Conservation (phyloP, 768 basidiomycete species). For the Lactarius tabidus region DNA sequence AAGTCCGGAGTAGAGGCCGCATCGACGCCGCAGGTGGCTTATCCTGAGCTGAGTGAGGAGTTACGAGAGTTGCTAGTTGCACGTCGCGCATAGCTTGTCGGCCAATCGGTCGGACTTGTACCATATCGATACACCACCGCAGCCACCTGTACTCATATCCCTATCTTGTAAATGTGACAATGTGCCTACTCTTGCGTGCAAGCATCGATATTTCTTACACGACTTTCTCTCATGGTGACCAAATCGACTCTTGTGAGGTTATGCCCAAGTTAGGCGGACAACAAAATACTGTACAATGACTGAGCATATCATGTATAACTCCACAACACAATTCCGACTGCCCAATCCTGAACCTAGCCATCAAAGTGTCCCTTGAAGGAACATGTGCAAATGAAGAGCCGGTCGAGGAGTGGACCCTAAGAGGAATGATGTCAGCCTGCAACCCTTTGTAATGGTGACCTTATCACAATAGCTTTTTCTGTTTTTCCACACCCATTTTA, state of each 20-base stretch:
- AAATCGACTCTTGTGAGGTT: too few relatives aligned
- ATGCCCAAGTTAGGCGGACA: too few relatives aligned
- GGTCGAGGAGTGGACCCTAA: too few relatives aligned
- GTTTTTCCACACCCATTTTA: too few relatives aligned
- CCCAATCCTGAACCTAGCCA: not conserved
- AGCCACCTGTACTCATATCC: not conserved
- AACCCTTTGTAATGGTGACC: too few relatives aligned
- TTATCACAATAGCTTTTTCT: too few relatives aligned
- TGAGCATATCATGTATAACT: not conserved
- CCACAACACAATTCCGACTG: not conserved
- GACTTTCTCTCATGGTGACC: too few relatives aligned
- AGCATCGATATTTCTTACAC: too few relatives aligned
- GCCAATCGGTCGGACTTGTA: not conserved
- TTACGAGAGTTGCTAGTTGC: constrained; percentile 19
- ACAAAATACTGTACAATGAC: constrained; percentile 9
- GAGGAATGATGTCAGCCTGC: too few relatives aligned
- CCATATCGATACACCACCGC: not conserved
- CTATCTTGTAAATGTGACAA: not conserved
- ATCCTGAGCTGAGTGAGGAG: constrained; percentile 24
- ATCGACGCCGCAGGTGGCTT: not conserved
- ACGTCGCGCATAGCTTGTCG: constrained; percentile 12
- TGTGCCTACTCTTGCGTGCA: not conserved
- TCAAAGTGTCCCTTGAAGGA: too few relatives aligned
- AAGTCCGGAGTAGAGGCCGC: constrained; percentile 22
- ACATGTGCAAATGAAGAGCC: too few relatives aligned